Conservation (phyloP, 352 stramenopile species). For the Pythium vanterpoolii region DNA sequence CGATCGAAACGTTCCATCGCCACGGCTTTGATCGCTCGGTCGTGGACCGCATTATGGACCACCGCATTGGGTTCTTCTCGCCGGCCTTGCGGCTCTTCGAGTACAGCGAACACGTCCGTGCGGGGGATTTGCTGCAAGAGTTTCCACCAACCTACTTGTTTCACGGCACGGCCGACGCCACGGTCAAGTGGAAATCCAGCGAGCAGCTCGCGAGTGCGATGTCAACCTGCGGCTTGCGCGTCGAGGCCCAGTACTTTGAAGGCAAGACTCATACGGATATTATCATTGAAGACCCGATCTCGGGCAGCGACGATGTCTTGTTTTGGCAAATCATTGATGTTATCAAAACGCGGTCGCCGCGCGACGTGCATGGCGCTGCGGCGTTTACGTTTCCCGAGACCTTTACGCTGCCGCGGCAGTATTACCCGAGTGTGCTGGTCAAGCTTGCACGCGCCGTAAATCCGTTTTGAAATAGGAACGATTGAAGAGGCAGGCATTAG, state of each 20-base stretch:
- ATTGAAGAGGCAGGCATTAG: not conserved
- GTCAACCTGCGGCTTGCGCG: conserved; percentile 34
- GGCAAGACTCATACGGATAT: conserved; percentile 90
- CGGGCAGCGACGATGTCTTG: conserved; percentile 54
- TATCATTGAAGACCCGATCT: conserved; percentile 87
- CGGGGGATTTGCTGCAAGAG: conserved; percentile 27
- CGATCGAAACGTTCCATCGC: conserved; percentile 72
- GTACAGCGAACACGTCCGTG: conserved; percentile 29
- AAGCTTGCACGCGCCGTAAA: conserved; percentile 50
- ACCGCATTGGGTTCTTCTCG: conserved; percentile 56
- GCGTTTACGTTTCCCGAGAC: conserved; percentile 32
- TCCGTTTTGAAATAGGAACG: conserved; percentile 41
- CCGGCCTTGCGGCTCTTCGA: conserved; percentile 41
- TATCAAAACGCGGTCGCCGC: conserved; percentile 38
- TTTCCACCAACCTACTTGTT: conserved; percentile 61
- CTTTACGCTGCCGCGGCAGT: conserved; percentile 33
- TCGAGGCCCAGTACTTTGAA: conserved; percentile 68
- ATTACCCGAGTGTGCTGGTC: conserved; percentile 49
- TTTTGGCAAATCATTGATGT: conserved; percentile 51
- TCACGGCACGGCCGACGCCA: conserved; percentile 65
- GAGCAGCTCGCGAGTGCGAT: conserved; percentile 53
- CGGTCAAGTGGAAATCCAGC: conserved; percentile 52
- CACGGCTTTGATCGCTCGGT: conserved; percentile 79
- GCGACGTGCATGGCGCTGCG: conserved; percentile 32
- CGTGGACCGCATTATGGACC: conserved; percentile 82